Percentiles rank a stretch among this genome's conserved stretches.
Evolutionary conservation across 257 asterid genomes (phyloP).

Genomic region (Solanum piurae): DNA sequence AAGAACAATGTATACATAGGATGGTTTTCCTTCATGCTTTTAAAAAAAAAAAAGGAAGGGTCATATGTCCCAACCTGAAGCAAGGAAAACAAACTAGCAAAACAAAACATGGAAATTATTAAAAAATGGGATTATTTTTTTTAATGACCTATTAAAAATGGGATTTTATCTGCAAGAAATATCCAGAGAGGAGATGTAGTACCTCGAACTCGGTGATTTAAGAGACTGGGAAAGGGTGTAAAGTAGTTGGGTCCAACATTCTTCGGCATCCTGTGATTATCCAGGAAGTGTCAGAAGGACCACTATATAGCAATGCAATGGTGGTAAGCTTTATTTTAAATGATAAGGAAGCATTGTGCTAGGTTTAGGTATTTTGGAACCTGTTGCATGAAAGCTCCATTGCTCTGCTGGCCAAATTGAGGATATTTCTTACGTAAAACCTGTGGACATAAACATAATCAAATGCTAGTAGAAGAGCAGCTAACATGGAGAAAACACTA

Average conservation of each 20-base stretch:
- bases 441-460: slow-evolving; percentile 24
- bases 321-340: background rate
- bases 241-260: slow-evolving; percentile 95
- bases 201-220: slow-evolving; percentile 60
- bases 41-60: background rate
- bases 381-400: slow-evolving; percentile 98
- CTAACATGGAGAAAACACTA: background rate
- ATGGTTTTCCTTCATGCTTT: background rate
- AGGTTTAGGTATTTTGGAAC: slow-evolving; percentile 25
- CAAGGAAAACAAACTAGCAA: background rate
- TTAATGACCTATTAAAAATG: background rate
- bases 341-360: background rate
- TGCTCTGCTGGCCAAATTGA: slow-evolving; percentile 94
- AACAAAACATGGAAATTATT: background rate
- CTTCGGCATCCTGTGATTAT: slow-evolving; percentile 89
- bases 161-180: background rate
- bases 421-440: slow-evolving; percentile 90
- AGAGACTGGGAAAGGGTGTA: slow-evolving; percentile 80
- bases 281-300: background rate
- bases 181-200: slow-evolving; percentile 6
- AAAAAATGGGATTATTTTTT: background rate
- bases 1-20: background rate
- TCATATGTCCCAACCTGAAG: background rate
- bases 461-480: background rate
- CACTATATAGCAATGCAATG: background rate